Base-by-base conservation (phyloP, 768 basidiomycete genomes). In the Kwoniella dendrophila region DNA sequence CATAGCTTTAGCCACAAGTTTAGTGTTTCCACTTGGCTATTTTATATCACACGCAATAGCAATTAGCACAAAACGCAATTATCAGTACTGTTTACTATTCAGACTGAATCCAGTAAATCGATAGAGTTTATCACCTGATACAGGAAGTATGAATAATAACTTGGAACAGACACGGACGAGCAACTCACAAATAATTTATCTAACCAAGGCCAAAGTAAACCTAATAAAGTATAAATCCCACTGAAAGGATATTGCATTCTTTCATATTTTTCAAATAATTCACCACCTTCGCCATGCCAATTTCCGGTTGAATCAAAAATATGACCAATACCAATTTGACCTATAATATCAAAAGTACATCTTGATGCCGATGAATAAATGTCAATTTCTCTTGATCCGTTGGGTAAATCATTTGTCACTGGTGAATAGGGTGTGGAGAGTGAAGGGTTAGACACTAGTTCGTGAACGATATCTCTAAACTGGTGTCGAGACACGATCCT, bases 321-420 rank as follows among this genome's bases (percentile, higher is more conserved):
- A 29, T 59, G 60, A n/a, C 58, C 67, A 27, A 65, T 62, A 2
- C 59, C 52, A 8, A 69, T 43, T 33, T 62, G 41, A n/a, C 67
- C 67, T 22, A 69, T 65, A 22, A 69, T 44, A 56, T 69, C 67
- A 56, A 53, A 69, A 7, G 56, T 64, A 18, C 57, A 33, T 22
- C 67, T 49, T 22, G 63, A 49, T 11, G 45, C 44, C 4, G 45
- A 45, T 3, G 56, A 32, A 48, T 65, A 69, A 45, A 64, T 56
- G 56, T 69, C 67, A 22, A 69, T 33, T 29, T 64, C 59, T 10
- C 59, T 45, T 16, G 30, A 36, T 16, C 56, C 48, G 16, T n/a
- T 18, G 10, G 26, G 41, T 30, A 45, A n/a, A 6, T 29, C 24
- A 30, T 14, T 22, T 12, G 11, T 16, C 40, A 4, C 4, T 24